phyloP scores from a whole-genome alignment of 306 rosid genomes.

The Malus fusca region DNA sequence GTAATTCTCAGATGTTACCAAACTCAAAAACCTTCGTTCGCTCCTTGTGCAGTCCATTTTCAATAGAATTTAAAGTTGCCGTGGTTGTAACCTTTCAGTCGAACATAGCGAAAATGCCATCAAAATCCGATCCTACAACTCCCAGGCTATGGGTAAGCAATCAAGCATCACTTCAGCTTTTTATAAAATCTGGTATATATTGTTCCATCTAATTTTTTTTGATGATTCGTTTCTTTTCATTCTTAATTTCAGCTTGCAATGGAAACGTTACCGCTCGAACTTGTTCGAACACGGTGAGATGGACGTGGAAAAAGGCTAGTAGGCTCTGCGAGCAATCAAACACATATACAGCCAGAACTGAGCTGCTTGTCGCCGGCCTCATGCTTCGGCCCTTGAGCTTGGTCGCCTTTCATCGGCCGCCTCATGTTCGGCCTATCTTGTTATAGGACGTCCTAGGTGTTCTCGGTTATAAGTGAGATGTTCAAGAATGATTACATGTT shows the following conservation, averaged over 20 bases:
- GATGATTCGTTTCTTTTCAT: background rate
- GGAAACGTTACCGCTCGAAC: conserved; percentile 84
- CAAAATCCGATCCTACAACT: conserved; percentile 66
- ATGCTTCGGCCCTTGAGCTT: background rate
- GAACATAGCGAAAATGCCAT: conserved; percentile 58
- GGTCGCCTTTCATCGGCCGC: background rate
- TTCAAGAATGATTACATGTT: too few relatives aligned
- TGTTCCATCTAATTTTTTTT: background rate
- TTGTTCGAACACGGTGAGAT: conserved; percentile 49
- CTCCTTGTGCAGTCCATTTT: conserved; percentile 71
- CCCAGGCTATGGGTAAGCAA: conserved; percentile 75
- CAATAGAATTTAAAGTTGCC: conserved; percentile 74
- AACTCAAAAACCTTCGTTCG: background rate
- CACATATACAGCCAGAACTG: background rate
- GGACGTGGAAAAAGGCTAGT: conserved; percentile 1
- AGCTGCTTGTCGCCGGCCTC: too few relatives aligned
- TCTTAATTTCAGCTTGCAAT: conserved; percentile 55
- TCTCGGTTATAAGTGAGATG: background rate
- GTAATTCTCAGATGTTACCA: background rate
- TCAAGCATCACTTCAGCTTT: conserved; percentile 12
- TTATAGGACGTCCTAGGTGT: background rate
- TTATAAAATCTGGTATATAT: background rate
- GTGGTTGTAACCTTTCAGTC: conserved; percentile 68
- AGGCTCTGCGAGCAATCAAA: background rate
- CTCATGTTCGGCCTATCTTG: background rate